Base-by-base conservation (phyloP, 306 rosid genomes). In the Vigna unguiculata region DNA sequence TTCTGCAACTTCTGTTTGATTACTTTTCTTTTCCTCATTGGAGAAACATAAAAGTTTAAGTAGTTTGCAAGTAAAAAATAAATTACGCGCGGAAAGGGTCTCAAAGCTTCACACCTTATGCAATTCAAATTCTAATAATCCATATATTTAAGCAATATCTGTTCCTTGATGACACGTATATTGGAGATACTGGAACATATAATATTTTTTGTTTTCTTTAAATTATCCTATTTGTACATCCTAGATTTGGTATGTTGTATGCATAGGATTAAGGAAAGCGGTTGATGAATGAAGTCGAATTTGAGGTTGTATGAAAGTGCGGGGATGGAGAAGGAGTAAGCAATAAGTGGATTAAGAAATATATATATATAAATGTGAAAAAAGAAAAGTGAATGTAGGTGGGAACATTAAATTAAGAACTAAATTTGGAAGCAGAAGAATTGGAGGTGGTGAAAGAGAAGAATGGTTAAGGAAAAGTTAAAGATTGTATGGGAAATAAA, bases 401-500 rank as follows among this genome's bases (percentile, higher is more conserved):
- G 14, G 38, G 13, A 51, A 11, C 9, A n/a, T 21, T 40, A 57
- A 22, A 22, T 22, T 55, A 55, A 57, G 5, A 40, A 34, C 28
- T 38, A 54, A 38, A 38, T 12, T 14, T 14, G 66, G 40, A 55
- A 72, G 52, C 77, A 36, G 6, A 12, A 19, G 4, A 13, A 7
- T 6, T 19, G 38, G 15, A 2, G n/a, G 55, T 43, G 28, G 2
- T 41, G n/a, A 65, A 65, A 40, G 6, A 15, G 28, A 49, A 40
- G 62, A 55, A 57, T 49, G 48, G 59, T 36, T 38, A 36, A n/a
- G 66, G 40, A 51, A 24, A 78, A 68, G 70, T 69, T 11, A 12
- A 78, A 48, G 9, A 51, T 62, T 20, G 36, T 65, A n/a, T 45
- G 0, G 46, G 40, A 76, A 24, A 55, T 34, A 58, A 77, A 82